Evolutionary conservation across 352 stramenopile genomes (phyloP), one percentile per base, ranked within the genome.

Genomic region (Phytophthora hybrid): DNA sequence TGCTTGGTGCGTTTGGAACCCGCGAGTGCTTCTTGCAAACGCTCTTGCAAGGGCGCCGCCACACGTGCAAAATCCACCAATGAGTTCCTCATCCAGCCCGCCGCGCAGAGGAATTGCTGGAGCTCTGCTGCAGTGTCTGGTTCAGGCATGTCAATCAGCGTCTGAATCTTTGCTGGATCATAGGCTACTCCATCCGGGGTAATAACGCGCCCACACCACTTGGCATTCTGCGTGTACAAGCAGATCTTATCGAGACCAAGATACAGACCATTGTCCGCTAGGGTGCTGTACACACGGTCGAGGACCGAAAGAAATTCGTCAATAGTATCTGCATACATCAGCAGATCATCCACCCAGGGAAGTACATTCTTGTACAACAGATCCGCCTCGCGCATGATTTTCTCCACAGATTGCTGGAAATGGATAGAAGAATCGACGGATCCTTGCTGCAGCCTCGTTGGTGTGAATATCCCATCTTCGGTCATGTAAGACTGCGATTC

Each of bases 371-470:
- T 29, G 26, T 66, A 59, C 59, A 49, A 18, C 19, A 66, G n/a
- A 4, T 10, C 18, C 2, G 47, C 59, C 10, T 59, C 47, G 34
- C 47, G 46, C 47, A 58, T 52, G 19, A 59, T 66, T 26, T 66
- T 59, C 53, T 59, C 53, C 26, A 46, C 26, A 11, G 26, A 34
- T 59, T 59, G 53, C 16, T 59, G 29, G 44, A 65, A 56, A 41
- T 65, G 59, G 19, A 65, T 57, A 4, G 59, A 65, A 4, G 59
- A 58, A 10, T 59, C 32, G 0, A 67, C 49, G 2, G 32, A 66
- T 16, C 47, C 59, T 59, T 66, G 60, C 19, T 66, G 60, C 0
- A 66, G 49, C 2, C 46, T 16, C 31, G 46, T 66, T 7, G 46
- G 47, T 16, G 18, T 44, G 49, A 59, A 66, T 1, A 65, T 11